A percentile compares a stretch with the other conserved stretches of the same genome.
phyloP scores from a whole-genome alignment of 2,329 filamentous ascomycete species.

The Fusarium camptoceras region DNA sequence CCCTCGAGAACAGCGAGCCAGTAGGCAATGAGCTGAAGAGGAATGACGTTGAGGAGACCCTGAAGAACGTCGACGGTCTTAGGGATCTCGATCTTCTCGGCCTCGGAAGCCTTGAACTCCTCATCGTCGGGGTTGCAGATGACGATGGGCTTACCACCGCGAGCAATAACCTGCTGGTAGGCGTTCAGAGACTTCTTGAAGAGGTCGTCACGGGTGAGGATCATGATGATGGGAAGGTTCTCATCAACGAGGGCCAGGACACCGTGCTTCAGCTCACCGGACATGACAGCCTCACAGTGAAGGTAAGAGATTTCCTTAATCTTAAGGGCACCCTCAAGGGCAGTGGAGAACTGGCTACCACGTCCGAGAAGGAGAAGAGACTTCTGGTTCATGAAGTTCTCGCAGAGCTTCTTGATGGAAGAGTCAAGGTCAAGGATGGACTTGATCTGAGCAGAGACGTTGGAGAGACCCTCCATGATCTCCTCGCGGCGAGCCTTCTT shows the following conservation, averaged over 20 bases:
- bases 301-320: slow-evolving; percentile 99
- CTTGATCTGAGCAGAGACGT: slow-evolving; percentile 91
- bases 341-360: slow-evolving; percentile 96
- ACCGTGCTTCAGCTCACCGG: slow-evolving; percentile 98
- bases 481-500: slow-evolving; percentile 92
- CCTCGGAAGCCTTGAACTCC: slow-evolving; percentile 89
- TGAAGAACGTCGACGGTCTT: slow-evolving; percentile 95
- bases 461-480: slow-evolving; percentile 92
- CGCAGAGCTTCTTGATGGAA: slow-evolving; percentile 93
- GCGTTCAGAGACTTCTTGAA: slow-evolving; percentile 99
- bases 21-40: slow-evolving; percentile 97
- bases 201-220: slow-evolving; percentile 93
- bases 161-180: slow-evolving; percentile 98
- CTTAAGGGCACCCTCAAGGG: slow-evolving; percentile 96
- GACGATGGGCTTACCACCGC: slow-evolving; percentile 94
- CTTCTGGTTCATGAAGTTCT: slow-evolving; percentile 97
- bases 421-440: slow-evolving; percentile 91
- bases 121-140: slow-evolving; percentile 93
- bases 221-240: slow-evolving; percentile 99
- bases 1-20: slow-evolving; percentile 98
- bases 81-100: slow-evolving; percentile 97
- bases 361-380: slow-evolving; percentile 91
- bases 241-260: slow-evolving; percentile 97
- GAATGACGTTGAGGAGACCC: slow-evolving; percentile 97
- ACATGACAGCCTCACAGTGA: slow-evolving; percentile 99